Base-by-base conservation (phyloP, 2,329 filamentous ascomycete genomes). In the Ophiocordyceps camponoti-saundersi region DNA sequence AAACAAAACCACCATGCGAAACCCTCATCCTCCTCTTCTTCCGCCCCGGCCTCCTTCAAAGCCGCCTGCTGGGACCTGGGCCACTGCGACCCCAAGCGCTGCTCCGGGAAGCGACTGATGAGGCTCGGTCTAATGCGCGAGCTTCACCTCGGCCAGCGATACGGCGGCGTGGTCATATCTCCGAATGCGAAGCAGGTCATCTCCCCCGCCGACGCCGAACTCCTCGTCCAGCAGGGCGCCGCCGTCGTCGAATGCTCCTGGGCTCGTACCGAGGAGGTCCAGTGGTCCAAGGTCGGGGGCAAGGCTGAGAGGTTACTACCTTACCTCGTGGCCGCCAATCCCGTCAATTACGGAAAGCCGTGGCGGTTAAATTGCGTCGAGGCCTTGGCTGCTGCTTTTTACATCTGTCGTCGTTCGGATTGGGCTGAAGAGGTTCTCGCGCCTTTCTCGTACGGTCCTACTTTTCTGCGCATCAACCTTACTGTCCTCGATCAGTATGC, bases 51-150 rank as follows among this genome's bases (percentile, higher is more conserved):
- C 39, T 59, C 68, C 21, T 95, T 89, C 75, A 94, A 93, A 66
- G 90, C 92, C 44, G 92, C 90, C 49, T 95, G 90, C 63, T 98
- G 92, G 92, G 92, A 98, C 59, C 73, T 98, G 32, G 90, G 89
- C 51, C 92, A 98, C 68, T 98, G 92, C 70, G 92, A 98, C 59
- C 87, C 90, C 10, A 96, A 95, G 65, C 75, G 90, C 55, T 98
- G 92, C 66, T 95, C 89, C 0, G 92, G 92, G 30, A 98, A 98
- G 69, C 81, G 86, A 52, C 75, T 98, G 32, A 95, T 98, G 76
- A 81, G 82, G 52, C 76, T 93, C 47, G 90, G 90, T 3, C 71
- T 95, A 57, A 95, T 98, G 87, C 82, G 92, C 54, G 85, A 94
- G 58, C 74, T 98, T 47, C 80, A 90, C 57, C 73, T 96, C 48